phyloP scores from a whole-genome alignment of 495 filamentous ascomycete genomes.

The Sordaria brevicollis region DNA sequence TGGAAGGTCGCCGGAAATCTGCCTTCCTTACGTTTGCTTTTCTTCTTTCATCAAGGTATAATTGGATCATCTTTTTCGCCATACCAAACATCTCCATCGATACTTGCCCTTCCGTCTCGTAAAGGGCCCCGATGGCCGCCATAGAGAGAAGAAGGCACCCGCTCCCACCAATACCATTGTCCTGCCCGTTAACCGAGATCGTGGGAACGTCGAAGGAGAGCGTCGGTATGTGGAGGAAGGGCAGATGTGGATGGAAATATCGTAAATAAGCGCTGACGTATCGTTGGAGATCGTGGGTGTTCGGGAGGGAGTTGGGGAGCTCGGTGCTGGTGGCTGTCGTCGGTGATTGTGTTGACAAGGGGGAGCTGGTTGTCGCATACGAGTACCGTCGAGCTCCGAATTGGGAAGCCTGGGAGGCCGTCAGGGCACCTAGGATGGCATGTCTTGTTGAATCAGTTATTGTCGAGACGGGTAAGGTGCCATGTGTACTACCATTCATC shows the following conservation, averaged over 20 bases:
- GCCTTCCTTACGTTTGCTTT: conserved; percentile 81
- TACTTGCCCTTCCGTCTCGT: conserved; percentile 69
- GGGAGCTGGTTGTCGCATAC: conserved; percentile 55
- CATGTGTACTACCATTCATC: conserved; percentile 51
- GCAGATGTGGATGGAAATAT: conserved; percentile 90
- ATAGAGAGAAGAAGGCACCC: conserved; percentile 91
- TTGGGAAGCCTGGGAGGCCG: conserved; percentile 54
- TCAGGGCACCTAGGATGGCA: conserved; percentile 69
- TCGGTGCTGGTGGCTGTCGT: conserved; percentile 40
- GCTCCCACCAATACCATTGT: conserved; percentile 64
- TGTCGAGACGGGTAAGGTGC: conserved; percentile 47
- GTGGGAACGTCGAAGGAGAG: conserved; percentile 78
- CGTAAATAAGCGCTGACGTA: conserved; percentile 86
- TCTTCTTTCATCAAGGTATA: conserved; percentile 86
- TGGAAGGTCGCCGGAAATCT: conserved; percentile 50
- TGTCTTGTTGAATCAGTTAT: conserved; percentile 92
- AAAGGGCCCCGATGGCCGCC: conserved; percentile 92
- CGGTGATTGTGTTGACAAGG: conserved; percentile 45
- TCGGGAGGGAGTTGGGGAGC: conserved; percentile 53
- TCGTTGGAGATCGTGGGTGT: conserved; percentile 84
- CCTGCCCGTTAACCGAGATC: conserved; percentile 51
- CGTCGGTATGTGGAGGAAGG: conserved; percentile 87
- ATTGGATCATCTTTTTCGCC: conserved; percentile 88
- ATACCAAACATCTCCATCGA: conserved; percentile 86
- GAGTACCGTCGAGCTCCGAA: conserved; percentile 73